Evolutionary conservation across 2,329 filamentous ascomycete species (phyloP).

Genomic region (Phaeomoniella chlamydospora): DNA sequence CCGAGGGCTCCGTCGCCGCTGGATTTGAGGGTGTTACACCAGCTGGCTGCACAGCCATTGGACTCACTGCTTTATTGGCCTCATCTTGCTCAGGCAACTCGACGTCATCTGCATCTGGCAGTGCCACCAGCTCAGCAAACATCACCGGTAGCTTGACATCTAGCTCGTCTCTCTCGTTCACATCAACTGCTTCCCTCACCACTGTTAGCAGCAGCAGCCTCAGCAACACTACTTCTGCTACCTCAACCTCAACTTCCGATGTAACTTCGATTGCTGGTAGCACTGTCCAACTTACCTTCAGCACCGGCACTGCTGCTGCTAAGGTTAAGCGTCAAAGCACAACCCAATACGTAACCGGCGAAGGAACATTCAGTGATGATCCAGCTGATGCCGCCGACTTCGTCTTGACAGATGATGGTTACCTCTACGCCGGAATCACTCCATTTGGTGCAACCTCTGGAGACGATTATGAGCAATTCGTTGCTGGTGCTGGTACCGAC

Average conservation of each 20-base stretch:
- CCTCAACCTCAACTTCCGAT: background rate
- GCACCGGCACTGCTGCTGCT: background rate
- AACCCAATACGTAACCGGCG: background rate
- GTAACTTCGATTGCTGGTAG: too few relatives aligned
- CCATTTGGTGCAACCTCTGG: background rate
- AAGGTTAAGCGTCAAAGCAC: background rate
- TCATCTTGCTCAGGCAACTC: background rate
- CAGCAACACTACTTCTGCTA: background rate
- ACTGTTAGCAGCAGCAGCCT: background rate
- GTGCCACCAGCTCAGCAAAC: background rate
- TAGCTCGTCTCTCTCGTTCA: background rate
- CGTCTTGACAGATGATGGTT: background rate
- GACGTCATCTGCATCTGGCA: background rate
- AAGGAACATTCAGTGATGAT: background rate
- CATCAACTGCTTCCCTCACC: background rate
- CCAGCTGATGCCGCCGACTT: background rate
- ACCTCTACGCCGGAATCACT: background rate
- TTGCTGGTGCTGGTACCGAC: background rate
- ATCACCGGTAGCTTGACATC: background rate
- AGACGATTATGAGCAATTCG: background rate
- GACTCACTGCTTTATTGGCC: background rate
- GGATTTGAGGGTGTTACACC: background rate
- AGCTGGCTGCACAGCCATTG: background rate
- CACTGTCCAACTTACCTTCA: background rate
- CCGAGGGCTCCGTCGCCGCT: background rate